A percentile compares a stretch with the other conserved stretches of the same genome.
Conservation (phyloP, 169 alveolate species). For the Amoebophrya sp. region DNA sequence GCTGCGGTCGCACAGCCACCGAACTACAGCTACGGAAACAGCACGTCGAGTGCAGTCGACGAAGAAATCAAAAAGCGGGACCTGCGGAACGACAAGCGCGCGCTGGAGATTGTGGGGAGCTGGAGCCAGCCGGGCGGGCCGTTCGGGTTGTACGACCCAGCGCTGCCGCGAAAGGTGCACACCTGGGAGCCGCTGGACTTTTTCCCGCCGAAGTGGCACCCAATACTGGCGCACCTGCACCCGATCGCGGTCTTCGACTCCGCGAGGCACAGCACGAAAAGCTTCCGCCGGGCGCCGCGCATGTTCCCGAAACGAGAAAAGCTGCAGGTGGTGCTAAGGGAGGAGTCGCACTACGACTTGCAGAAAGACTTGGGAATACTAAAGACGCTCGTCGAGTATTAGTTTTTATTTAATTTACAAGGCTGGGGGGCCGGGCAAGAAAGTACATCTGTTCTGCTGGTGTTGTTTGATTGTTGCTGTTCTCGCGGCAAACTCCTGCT, state of each 20-base stretch:
- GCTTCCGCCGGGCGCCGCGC: not conserved
- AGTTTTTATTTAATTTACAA: no score
- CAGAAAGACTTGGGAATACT: not conserved
- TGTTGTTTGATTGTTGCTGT: no score
- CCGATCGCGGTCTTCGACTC: not conserved
- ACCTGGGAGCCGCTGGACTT: not conserved
- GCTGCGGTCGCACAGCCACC: no score
- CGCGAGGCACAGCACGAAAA: not conserved
- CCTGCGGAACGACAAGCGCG: no score
- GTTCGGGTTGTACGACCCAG: not conserved
- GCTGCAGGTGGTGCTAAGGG: not conserved
- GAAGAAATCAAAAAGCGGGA: no score
- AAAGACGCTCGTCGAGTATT: not conserved
- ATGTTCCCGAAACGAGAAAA: not conserved
- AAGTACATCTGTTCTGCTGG: no score
- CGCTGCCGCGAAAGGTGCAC: not conserved
- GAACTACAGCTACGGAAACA: no score
- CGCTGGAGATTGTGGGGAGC: not conserved
- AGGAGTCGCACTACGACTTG: not conserved
- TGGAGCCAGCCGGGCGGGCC: not conserved
- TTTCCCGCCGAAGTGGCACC: not conserved
- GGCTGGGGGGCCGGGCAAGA: no score
- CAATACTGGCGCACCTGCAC: not conserved
- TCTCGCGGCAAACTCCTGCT: no score
- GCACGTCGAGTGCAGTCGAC: no score